Evolutionary conservation across 768 basidiomycete species (phyloP).

Genomic region (Pulveroboletus sp.): DNA sequence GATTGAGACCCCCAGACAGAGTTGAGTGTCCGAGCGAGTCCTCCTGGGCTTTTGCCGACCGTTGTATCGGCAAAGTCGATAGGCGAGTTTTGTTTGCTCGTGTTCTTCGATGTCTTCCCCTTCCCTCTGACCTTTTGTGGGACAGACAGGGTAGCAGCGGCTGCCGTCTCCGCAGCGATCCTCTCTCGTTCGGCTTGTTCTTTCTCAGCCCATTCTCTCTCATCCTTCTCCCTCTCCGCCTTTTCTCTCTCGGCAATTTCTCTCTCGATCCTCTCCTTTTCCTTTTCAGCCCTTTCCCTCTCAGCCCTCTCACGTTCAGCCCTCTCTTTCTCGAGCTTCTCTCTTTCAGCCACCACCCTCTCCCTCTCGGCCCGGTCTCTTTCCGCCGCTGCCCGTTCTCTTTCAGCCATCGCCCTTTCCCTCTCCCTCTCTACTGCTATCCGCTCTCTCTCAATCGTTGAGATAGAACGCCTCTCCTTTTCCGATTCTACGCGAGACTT

Average conservation of each 20-base stretch:
- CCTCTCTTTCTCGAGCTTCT: slow-evolving; percentile 4
- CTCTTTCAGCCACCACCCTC: slow-evolving; percentile 5
- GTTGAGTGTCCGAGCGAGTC: slow-evolving; percentile 40
- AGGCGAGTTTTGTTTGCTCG: slow-evolving; percentile 24
- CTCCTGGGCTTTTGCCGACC: slow-evolving; percentile 35
- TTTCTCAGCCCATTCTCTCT: slow-evolving; percentile 5
- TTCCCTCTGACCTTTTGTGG: slow-evolving; percentile 13
- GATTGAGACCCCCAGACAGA: slow-evolving; percentile 46
- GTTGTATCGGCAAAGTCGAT: slow-evolving; percentile 35
- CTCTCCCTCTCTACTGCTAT: slow-evolving; percentile 5
- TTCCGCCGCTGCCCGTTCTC: slow-evolving; percentile 11
- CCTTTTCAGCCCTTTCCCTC: slow-evolving; percentile 3
- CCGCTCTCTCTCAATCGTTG: slow-evolving; percentile 17
- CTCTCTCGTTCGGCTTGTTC: slow-evolving; percentile 15
- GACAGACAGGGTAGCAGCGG: not conserved
- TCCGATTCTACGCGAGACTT: slow-evolving; percentile 17
- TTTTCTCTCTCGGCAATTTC: not conserved
- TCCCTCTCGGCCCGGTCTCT: slow-evolving; percentile 2
- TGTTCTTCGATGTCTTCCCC: slow-evolving; percentile 15
- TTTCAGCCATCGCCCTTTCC: slow-evolving; percentile 11
- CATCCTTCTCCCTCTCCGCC: slow-evolving; percentile 1
- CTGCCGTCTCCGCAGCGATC: slow-evolving; percentile 6
- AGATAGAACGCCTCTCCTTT: slow-evolving; percentile 19
- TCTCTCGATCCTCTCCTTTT: slow-evolving; percentile 1
- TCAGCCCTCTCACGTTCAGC: slow-evolving; percentile 7